phyloP scores from a whole-genome alignment of 2,329 filamentous ascomycete species.

The Bipolaris sorokiniana region DNA sequence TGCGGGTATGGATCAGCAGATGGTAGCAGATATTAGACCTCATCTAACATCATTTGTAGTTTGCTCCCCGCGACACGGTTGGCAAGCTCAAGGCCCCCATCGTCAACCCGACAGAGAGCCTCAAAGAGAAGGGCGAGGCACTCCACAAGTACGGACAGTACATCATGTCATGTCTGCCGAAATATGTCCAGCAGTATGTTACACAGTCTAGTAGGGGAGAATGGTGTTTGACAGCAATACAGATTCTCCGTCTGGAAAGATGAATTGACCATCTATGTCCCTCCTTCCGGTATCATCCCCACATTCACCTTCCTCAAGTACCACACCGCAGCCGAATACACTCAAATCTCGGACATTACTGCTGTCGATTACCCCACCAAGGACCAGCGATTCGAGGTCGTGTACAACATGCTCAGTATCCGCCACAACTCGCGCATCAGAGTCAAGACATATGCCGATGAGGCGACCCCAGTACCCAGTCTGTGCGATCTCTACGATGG shows the following conservation, averaged over 20 bases:
- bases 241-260: constrained; percentile 98
- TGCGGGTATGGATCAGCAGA: constrained; percentile 48
- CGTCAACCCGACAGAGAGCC: constrained; percentile 93
- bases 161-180: constrained; percentile 94
- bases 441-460: constrained; percentile 98
- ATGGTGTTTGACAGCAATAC: constrained; percentile 4
- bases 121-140: constrained; percentile 81
- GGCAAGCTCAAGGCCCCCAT: constrained; percentile 74
- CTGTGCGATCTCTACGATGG: constrained; percentile 87
- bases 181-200: constrained; percentile 86
- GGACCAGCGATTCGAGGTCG: constrained; percentile 94
- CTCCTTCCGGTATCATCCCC: constrained; percentile 85
- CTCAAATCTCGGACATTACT: constrained; percentile 89
- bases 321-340: constrained; percentile 97
- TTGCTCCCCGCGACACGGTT: constrained; percentile 50
- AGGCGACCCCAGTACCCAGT: constrained; percentile 90
- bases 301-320: constrained; percentile 96
- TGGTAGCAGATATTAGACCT: too few relatives aligned
- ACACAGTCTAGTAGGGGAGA: background rate
- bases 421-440: constrained; percentile 96
- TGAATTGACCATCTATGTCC: constrained; percentile 92
- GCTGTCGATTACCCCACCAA: constrained; percentile 95
- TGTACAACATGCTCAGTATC: constrained; percentile 96
- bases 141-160: constrained; percentile 96
- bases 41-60: constrained; percentile 42